A percentile compares a stretch with the other conserved stretches of the same genome.
These are phyloP conservation scores for Spergularia bocconei DNA, from an alignment of 148 eudicot genomes.

Conservation along the genomic window DNA sequence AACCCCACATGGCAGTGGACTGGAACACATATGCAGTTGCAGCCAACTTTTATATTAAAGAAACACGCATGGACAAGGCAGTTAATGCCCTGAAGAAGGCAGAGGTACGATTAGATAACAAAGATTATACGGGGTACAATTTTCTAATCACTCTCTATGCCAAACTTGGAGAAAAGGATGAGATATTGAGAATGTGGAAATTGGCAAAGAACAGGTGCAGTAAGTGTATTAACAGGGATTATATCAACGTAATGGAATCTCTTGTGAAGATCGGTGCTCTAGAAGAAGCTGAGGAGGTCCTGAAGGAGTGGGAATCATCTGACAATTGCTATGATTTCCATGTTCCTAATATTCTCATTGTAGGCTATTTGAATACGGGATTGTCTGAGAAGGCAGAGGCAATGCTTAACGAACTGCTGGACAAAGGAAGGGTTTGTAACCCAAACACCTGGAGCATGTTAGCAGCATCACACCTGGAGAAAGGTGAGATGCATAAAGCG, in stretches of 20 bases:
- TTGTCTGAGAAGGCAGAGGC: conserved; percentile 62
- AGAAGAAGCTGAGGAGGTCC: conserved; percentile 59
- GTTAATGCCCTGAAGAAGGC: conserved; percentile 54
- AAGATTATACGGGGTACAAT: conserved; percentile 65
- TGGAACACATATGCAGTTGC: conserved; percentile 87
- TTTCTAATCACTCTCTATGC: conserved; percentile 76
- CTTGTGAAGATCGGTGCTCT: conserved; percentile 62
- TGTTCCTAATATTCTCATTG: conserved; percentile 48
- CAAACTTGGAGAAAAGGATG: conserved; percentile 48
- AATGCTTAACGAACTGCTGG: conserved; percentile 44
- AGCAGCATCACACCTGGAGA: conserved; percentile 51
- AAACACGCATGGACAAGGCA: conserved; percentile 53
- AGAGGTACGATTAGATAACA: conserved; percentile 53
- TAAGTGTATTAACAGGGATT: conserved; percentile 71
- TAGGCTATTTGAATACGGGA: conserved; percentile 44
- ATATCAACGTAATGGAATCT: conserved; percentile 55
- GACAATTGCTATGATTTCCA: conserved; percentile 68
- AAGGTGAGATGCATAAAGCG: conserved; percentile 49
- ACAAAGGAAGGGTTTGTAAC: conserved; percentile 35
- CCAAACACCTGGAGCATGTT: conserved; percentile 59
- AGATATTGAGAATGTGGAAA: conserved; percentile 77
- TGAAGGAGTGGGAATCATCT: conserved; percentile 76
- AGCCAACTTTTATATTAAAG: conserved; percentile 65
- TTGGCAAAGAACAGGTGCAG: conserved; percentile 61
- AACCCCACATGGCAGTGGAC: conserved; percentile 62